Evolutionary conservation across 2,329 filamentous ascomycete species (phyloP).

Genomic region (Penicillium sp.): DNA sequence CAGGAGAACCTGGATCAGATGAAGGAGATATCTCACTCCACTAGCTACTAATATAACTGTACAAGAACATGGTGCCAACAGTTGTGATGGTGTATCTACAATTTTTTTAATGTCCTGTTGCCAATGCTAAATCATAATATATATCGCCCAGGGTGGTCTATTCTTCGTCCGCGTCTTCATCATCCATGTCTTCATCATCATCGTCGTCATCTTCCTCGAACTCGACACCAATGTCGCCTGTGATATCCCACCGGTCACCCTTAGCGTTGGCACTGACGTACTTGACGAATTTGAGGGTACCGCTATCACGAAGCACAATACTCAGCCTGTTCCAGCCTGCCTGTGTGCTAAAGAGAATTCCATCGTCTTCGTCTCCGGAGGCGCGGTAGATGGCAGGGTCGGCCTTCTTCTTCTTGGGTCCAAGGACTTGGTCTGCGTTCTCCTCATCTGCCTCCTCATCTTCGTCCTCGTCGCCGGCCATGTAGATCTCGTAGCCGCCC

Average conservation of each 20-base stretch:
- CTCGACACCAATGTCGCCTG: slow-evolving; percentile 71
- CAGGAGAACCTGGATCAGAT: slow-evolving; percentile 15
- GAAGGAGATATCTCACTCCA: slow-evolving; percentile 16
- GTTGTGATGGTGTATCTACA: not conserved
- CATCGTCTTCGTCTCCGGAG: slow-evolving; percentile 68
- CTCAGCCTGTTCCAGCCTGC: slow-evolving; percentile 87
- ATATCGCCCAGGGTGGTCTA: not conserved
- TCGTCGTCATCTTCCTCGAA: slow-evolving; percentile 52
- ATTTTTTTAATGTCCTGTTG: not conserved
- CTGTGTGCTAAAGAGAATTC: slow-evolving; percentile 66
- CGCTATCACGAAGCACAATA: slow-evolving; percentile 82
- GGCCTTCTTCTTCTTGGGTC: slow-evolving; percentile 36
- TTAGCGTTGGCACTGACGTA: slow-evolving; percentile 80
- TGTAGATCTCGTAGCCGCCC: slow-evolving; percentile 70
- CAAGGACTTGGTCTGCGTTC: slow-evolving; percentile 31
- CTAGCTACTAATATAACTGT: slow-evolving; percentile 5
- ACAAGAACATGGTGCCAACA: not conserved
- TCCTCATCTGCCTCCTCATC: slow-evolving; percentile 54
- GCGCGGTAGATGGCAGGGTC: slow-evolving; percentile 89
- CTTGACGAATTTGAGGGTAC: slow-evolving; percentile 89
- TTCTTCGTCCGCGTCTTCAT: slow-evolving; percentile 27
- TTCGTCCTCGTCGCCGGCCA: slow-evolving; percentile 74
- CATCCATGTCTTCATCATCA: slow-evolving; percentile 31
- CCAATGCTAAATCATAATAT: not conserved
- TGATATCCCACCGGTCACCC: slow-evolving; percentile 91